Conservation (phyloP, 2,329 filamentous ascomycete species). For the Onygenales sp. region DNA sequence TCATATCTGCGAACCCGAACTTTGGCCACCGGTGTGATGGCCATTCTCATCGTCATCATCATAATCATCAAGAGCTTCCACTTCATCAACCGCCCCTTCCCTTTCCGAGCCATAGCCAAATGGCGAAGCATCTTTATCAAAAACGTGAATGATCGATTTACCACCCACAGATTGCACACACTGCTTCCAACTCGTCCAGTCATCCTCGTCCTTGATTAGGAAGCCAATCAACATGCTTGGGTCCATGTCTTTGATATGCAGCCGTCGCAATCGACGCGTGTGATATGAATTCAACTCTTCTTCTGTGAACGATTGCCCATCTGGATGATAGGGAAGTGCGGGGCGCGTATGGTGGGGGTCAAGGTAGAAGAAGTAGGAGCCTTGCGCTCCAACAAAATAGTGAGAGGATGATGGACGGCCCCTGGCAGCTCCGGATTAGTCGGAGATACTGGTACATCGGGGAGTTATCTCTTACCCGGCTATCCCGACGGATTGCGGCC, state of each 20-base stretch:
- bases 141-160: constrained; percentile 78
- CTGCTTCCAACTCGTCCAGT: constrained; percentile 75
- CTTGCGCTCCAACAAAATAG: constrained; percentile 65
- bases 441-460: background rate
- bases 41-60: constrained; percentile 6
- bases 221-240: constrained; percentile 97
- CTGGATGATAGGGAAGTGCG: constrained; percentile 53
- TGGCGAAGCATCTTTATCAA: constrained; percentile 52
- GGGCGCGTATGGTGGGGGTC: constrained; percentile 84
- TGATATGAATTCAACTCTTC: constrained; percentile 79
- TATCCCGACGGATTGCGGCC: constrained; percentile 89
- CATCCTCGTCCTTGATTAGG: constrained; percentile 68
- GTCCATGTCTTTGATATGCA: constrained; percentile 89
- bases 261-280: constrained; percentile 69
- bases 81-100: constrained; percentile 73
- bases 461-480: constrained; percentile 56
- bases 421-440: constrained; percentile 36
- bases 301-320: constrained; percentile 40
- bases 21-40: background rate
- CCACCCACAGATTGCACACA: constrained; percentile 61
- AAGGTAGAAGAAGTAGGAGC: constrained; percentile 79
- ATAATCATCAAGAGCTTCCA: constrained; percentile 77
- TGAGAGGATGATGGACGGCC: constrained; percentile 86
- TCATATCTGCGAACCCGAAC: background rate
- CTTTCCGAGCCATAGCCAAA: constrained; percentile 47